These are phyloP conservation scores for Alternaria hordeiaustralica DNA, from an alignment of 2,329 filamentous ascomycete genomes.

Conservation along the genomic window DNA sequence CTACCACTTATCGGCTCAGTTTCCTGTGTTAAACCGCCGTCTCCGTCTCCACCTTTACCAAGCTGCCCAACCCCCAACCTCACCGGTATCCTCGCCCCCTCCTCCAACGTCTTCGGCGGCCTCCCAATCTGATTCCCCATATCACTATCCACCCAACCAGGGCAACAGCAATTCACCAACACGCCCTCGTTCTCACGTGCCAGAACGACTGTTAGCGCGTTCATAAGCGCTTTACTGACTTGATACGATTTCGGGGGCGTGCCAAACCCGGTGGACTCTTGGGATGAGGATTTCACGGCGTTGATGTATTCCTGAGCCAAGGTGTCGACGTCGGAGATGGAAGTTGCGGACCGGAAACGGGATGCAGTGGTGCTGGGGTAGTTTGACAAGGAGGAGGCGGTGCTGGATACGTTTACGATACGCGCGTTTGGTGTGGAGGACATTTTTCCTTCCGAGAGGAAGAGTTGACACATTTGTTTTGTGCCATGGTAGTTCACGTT, in stretches of 20 bases:
- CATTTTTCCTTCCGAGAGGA: constrained; percentile 16
- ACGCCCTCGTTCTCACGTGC: constrained; percentile 12
- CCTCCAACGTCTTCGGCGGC: constrained; percentile 25
- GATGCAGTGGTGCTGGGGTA: constrained; percentile 4
- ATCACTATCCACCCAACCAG: constrained; percentile 30
- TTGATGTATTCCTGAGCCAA: constrained; percentile 6
- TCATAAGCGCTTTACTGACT: constrained; percentile 32
- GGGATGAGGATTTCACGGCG: neutral
- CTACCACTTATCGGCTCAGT: constrained; percentile 15
- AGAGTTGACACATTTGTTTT: constrained; percentile 20
- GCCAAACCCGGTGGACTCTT: constrained; percentile 13
- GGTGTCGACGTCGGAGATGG: constrained; percentile 8
- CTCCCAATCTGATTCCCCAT: constrained; percentile 29
- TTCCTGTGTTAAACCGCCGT: constrained; percentile 6
- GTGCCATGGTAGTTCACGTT: constrained; percentile 26
- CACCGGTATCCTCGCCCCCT: constrained; percentile 20
- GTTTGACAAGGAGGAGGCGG: constrained; percentile 11
- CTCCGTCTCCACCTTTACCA: constrained; percentile 8
- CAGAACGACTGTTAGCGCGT: constrained; percentile 22
- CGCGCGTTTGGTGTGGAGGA: constrained; percentile 5
- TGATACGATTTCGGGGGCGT: constrained; percentile 24
- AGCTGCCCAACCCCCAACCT: constrained; percentile 23
- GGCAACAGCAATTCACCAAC: constrained; percentile 25
- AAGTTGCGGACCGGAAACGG: neutral
- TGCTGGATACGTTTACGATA: constrained; percentile 27